Evolutionary conservation across 2,329 filamentous ascomycete genomes (phyloP), one percentile per base, ranked within the genome.

Genomic region (Coniella vitis): DNA sequence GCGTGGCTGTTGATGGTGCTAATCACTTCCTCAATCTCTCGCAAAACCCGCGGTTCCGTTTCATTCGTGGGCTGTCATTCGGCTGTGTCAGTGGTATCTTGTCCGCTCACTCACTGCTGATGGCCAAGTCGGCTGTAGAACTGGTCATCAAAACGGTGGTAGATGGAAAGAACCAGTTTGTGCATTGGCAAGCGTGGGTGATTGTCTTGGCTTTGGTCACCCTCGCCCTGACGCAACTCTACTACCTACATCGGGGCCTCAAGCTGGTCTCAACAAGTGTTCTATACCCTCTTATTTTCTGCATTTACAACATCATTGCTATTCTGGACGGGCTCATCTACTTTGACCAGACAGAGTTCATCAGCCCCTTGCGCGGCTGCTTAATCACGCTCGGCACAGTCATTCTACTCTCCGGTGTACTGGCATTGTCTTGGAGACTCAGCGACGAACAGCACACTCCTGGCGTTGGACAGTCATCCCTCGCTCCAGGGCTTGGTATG

Each of bases 231-330:
- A 86, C 83, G 38, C 93, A 98, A 67, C 78, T 98, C 5, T 98
- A 95, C 69, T 97, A 94, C 66, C 80, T 98, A 53, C 93, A 98
- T 63, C 81, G 88, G 38, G 93, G 93, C 46, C 76, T 98, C 54
- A 95, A 95, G 68, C 77, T 98, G 45, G 90, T 94, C 65, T 96
- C 90, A 47, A 97, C 93, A 19, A 95, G 89, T 60, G 86, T 97
- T 54, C 76, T 98, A 57, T 98, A 98, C 67, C 93, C 93, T 4
- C 84, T 97, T 58, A 90, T 97, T 35, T 98, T 98, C 69, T 98
- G 93, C 75, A 82, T 97, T 56, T 98, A 97, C 76, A 98, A 98
- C 74, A 95, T 98, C 61, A 90, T 97, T 61, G 93, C 93, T 56
- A 98, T 98, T 58, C 74, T 97, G 57, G 93, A 98, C 67, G 93